Evolutionary conservation across 2,329 filamentous ascomycete species (phyloP).

Genomic region (Fusarium siculi): DNA sequence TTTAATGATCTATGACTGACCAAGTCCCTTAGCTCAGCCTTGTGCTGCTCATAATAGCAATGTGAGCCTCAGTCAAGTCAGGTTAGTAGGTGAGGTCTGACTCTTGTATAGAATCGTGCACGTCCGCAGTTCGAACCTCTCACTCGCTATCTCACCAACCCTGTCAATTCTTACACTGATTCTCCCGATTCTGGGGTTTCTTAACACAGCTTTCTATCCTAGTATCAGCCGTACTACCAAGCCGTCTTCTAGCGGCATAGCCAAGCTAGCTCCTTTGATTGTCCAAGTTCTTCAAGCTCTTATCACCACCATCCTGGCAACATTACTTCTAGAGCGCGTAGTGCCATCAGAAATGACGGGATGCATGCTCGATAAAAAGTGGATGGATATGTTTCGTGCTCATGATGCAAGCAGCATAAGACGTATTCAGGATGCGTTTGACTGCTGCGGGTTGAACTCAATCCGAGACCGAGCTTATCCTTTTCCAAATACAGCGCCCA

Average conservation of each 20-base stretch:
- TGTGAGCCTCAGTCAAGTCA: conserved; percentile 35
- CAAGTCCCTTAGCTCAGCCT: conserved; percentile 40
- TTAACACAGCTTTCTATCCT: conserved; percentile 52
- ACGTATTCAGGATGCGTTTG: conserved; percentile 71
- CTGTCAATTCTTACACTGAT: conserved; percentile 53
- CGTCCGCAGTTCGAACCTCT: conserved; percentile 51
- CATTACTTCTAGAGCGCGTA: conserved; percentile 53
- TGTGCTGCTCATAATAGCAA: conserved; percentile 47
- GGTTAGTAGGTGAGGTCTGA: neutral
- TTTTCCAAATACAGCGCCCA: conserved; percentile 55
- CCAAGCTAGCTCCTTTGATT: conserved; percentile 46
- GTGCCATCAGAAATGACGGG: conserved; percentile 48
- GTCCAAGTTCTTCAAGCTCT: conserved; percentile 57
- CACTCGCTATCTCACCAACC: conserved; percentile 52
- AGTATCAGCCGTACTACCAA: conserved; percentile 44
- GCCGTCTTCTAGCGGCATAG: conserved; percentile 32
- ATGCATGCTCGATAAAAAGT: conserved; percentile 68
- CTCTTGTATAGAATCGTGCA: conserved; percentile 51
- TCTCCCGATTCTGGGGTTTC: conserved; percentile 53
- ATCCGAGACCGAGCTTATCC: conserved; percentile 71
- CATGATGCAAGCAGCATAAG: conserved; percentile 64
- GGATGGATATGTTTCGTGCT: conserved; percentile 63
- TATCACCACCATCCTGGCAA: conserved; percentile 56
- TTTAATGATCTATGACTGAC: neutral
- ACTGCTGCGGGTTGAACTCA: conserved; percentile 73